Conservation (phyloP, 2,329 filamentous ascomycete species). For the Amauroascus verrucosus region DNA sequence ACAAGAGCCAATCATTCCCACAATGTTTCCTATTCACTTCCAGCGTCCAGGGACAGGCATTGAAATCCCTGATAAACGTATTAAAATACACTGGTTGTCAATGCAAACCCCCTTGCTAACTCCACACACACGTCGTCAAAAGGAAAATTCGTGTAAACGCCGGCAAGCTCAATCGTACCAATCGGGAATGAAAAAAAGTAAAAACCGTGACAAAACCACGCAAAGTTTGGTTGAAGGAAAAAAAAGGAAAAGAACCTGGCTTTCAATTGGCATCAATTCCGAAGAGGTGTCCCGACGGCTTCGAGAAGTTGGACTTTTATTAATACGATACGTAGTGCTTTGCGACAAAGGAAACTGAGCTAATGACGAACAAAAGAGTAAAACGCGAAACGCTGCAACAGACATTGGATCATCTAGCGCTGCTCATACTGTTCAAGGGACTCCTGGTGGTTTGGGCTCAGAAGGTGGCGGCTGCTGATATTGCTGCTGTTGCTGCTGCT, state of each 20-base stretch:
- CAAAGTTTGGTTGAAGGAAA: too few species aligned
- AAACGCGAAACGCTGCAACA: not conserved
- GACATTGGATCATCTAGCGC: not conserved
- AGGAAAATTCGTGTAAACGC: not conserved
- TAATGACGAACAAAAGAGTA: not conserved
- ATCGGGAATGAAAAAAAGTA: not conserved
- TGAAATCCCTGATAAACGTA: not conserved
- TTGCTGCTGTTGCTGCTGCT: conserved; percentile 17
- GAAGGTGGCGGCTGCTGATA: conserved; percentile 5
- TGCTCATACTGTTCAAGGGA: conserved; percentile 13
- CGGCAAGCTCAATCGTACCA: not conserved
- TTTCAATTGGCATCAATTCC: not conserved
- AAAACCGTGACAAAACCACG: not conserved
- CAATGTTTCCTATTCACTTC: not conserved
- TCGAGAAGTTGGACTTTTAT: not conserved
- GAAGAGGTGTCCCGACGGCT: not conserved
- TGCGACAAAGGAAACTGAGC: not conserved
- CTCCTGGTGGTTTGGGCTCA: conserved; percentile 20
- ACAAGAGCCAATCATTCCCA: not conserved
- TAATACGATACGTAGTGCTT: too few species aligned
- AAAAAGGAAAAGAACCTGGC: not conserved
- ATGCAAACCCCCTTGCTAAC: not conserved
- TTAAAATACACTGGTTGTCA: not conserved
- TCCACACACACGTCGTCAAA: not conserved
- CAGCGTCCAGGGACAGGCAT: not conserved